These are phyloP conservation scores for Fomitopsis schrenkii DNA, from an alignment of 1,284 basidiomycete genomes.

Conservation along the genomic window DNA sequence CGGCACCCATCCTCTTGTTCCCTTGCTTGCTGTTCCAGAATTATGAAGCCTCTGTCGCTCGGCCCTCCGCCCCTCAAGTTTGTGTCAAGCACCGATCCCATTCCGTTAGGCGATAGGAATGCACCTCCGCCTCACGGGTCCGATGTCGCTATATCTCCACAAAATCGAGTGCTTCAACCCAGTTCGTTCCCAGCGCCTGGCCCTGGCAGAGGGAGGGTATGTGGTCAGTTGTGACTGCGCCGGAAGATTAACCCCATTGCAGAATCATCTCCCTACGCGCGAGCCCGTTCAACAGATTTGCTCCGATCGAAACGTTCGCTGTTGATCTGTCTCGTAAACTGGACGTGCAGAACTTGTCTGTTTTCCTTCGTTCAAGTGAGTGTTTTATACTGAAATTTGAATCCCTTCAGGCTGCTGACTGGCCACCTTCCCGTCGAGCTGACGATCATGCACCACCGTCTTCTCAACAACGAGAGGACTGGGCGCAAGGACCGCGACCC, in stretches of 20 bases:
- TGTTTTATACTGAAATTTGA: not conserved
- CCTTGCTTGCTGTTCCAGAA: not conserved
- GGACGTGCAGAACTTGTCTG: not conserved
- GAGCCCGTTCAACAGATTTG: not conserved
- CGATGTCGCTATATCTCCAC: not conserved
- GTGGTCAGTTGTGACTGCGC: not conserved
- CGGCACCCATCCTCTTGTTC: not conserved
- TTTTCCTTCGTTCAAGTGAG: not conserved
- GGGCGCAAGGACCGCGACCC: not conserved
- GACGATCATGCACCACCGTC: not conserved
- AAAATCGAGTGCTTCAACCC: not conserved
- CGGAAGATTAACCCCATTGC: not conserved
- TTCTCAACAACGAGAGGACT: not conserved
- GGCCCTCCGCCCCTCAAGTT: not conserved
- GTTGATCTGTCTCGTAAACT: not conserved
- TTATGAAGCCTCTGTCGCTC: conserved; percentile 13
- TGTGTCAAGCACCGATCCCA: conserved; percentile 8
- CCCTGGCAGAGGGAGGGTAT: not conserved
- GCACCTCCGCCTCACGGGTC: not conserved
- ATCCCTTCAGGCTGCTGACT: not conserved
- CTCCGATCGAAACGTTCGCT: too few species aligned
- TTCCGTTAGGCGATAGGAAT: conserved; percentile 6
- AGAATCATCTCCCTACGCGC: not conserved
- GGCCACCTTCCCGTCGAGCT: not conserved
- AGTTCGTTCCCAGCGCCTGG: not conserved